Evolutionary conservation across 139 green algal species (phyloP), one percentile per base, ranked within the genome.

Genomic region (Marvania coccoides): DNA sequence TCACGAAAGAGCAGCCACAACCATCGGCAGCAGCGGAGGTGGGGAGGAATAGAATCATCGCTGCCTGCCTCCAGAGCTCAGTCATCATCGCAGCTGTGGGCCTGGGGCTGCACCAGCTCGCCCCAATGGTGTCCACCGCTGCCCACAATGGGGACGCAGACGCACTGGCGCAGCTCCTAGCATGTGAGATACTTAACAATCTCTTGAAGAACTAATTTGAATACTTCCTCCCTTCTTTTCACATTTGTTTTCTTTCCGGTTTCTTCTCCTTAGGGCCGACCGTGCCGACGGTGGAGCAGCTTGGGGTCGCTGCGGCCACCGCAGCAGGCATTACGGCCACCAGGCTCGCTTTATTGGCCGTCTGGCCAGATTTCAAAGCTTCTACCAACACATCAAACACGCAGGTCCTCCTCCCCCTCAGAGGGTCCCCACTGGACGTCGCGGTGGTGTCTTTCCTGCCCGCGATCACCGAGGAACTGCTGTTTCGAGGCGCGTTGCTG

Each of bases 401-500:
- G 15, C 77, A 93, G 81, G 64, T 90, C 30, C 68, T 94, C 34
- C 36, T 58, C 4, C 68, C 67, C 9, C 73, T 94, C 46, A 28
- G 19, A 12, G 15, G n/a, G 9, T 38, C 24, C 7, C 65, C 68
- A 5, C 6, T 68, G 4, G 87, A 95, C 38, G 30, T 93, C 2
- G 12, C 80, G 23, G 40, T 79, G 45, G 76, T 95, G 23, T 72
- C 72, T 6, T 28, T 58, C 7, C 59, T 90, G 36, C 78, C 78
- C 0, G 87, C 78, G 0, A 30, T 85, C 0, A 66, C 70, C 24
- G 88, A 95, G 72, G 88, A 95, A 75, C 54, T 91, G 23, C 70
- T 95, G 13, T 95, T 95, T 58, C 64, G 88, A 13, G 84, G 87
- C 5, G 83, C 79, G 0, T 75, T 95, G 40, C 79, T 95, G 7